Evolutionary conservation across 2,329 filamentous ascomycete species (phyloP), one percentile per base, ranked within the genome.

Genomic region (Fusarium goolgardi): DNA sequence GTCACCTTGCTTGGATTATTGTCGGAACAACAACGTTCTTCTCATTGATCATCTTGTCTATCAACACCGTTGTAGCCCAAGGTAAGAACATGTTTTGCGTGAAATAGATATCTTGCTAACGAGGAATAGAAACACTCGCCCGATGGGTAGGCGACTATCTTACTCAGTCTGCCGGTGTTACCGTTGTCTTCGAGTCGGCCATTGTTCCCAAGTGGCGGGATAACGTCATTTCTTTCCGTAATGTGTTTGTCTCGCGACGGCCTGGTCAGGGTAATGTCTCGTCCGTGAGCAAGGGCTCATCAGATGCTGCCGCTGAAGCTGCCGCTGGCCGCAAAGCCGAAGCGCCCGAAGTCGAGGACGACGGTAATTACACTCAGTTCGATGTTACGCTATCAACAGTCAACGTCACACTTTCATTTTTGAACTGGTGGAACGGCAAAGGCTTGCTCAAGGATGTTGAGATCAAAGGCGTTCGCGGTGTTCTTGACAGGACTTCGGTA

Each of bases 361-460:
- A 98, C 75, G 93, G 92, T 20, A 99, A 99, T 76, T 99, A 98
- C 78, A 97, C 94, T 0, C 96, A 99, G 72, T 99, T 97, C 72
- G 96, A 99, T 75, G 84, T 99, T 18, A 97, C 94, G 0, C 93
- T 99, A 61, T 93, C 96, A 66, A 96, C 93, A 1, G 93, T 99
- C 65, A 97, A 99, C 75, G 95, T 99, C 41, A 98, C 95, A 0
- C 79, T 99, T 27, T 99, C 96, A 0, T 98, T 99, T 72, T 86
- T 94, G n/a, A 98, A 97, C 77, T 99, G 96, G 96, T 96, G 97
- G 88, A 98, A 97, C 72, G 95, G 96, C 23, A 97, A 95, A 78
- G 96, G 96, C 0, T 85, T 96, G 8, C 82, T 99, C 11, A 90
- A 92, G 72, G 93, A 98, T 76, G 96, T 99, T 41, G 94, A 97